Percentiles rank a stretch among this genome's conserved stretches.
Conservation (phyloP, 2,329 filamentous ascomycete genomes). For the Trichoderma citrinoviride region DNA sequence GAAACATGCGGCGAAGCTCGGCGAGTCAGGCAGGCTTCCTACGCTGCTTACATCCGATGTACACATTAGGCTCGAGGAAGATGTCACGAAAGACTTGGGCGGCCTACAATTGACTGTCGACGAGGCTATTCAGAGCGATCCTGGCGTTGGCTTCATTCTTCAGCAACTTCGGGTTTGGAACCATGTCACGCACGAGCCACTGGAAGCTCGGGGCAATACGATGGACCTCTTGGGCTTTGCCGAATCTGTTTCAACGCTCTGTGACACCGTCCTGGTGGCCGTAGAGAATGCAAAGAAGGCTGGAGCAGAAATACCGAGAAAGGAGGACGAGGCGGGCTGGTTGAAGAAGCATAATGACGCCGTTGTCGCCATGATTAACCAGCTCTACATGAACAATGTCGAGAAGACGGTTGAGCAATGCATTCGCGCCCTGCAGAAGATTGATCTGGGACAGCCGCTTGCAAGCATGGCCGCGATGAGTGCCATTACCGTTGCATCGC, state of each 20-base stretch:
- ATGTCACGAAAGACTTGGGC: constrained; percentile 38
- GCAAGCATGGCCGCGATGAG: constrained; percentile 33
- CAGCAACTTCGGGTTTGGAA: constrained; percentile 67
- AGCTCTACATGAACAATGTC: constrained; percentile 59
- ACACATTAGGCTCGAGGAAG: constrained; percentile 34
- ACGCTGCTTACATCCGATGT: constrained; percentile 45
- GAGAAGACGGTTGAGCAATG: constrained; percentile 41
- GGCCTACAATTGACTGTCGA: constrained; percentile 43
- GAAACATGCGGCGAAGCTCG: constrained; percentile 42
- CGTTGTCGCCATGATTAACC: constrained; percentile 52
- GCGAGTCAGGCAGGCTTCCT: constrained; percentile 50
- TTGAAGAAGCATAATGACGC: constrained; percentile 46
- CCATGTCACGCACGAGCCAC: constrained; percentile 30
- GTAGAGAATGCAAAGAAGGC: constrained; percentile 68
- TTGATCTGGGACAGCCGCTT: constrained; percentile 32
- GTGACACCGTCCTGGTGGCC: constrained; percentile 74
- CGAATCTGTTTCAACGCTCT: constrained; percentile 58
- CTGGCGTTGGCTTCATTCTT: constrained; percentile 63
- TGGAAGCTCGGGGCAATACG: constrained; percentile 18
- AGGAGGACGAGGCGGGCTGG: constrained; percentile 39
- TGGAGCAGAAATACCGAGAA: constrained; percentile 41
- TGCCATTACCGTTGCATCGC: constrained; percentile 43
- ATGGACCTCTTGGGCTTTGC: constrained; percentile 48
- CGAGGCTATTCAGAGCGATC: constrained; percentile 40
- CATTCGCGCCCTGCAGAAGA: constrained; percentile 36